Percentiles rank a stretch among this genome's conserved stretches.
phyloP scores from a whole-genome alignment of 208 protist genomes.

The Lotmaria passim region DNA sequence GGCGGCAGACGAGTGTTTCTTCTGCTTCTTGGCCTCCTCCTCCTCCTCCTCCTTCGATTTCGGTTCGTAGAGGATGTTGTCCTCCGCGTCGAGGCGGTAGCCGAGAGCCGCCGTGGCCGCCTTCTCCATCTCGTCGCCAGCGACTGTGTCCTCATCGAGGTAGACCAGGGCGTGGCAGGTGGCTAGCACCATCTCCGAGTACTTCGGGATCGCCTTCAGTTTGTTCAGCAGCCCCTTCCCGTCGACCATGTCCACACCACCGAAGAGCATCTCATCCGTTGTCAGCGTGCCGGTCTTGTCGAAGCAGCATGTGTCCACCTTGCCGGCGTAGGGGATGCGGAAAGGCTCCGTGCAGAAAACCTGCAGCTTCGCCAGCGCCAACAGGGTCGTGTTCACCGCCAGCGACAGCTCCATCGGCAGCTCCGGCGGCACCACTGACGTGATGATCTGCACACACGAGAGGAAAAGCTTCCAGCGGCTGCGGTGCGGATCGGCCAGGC shows the following conservation, averaged over 20 bases:
- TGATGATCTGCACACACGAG: conserved; percentile 98
- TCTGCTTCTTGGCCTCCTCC: conserved; percentile 2
- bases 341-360: conserved; percentile 98
- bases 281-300: conserved; percentile 99
- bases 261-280: conserved; percentile 94
- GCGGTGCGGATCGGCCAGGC: conserved; percentile 77
- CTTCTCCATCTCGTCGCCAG: conserved; percentile 98
- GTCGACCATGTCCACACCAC: conserved; percentile 87
- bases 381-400: conserved; percentile 98
- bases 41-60: conserved; percentile 17
- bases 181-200: conserved; percentile 81
- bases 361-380: conserved; percentile 90
- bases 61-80: conserved; percentile 77
- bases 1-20: too few relatives aligned
- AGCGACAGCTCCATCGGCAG: conserved; percentile 99
- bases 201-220: conserved; percentile 71
- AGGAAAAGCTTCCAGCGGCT: conserved; percentile 97
- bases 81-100: conserved; percentile 80
- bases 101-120: conserved; percentile 89
- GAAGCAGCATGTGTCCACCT: conserved; percentile 98
- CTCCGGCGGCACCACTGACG: conserved; percentile 99
- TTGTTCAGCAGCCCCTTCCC: conserved; percentile 91
- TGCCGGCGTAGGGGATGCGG: conserved; percentile 99
- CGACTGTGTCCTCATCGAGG: conserved; percentile 83
- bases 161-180: conserved; percentile 92